Evolutionary conservation across 495 filamentous ascomycete genomes (phyloP).

Genomic region (Aspergillus kassunensis): DNA sequence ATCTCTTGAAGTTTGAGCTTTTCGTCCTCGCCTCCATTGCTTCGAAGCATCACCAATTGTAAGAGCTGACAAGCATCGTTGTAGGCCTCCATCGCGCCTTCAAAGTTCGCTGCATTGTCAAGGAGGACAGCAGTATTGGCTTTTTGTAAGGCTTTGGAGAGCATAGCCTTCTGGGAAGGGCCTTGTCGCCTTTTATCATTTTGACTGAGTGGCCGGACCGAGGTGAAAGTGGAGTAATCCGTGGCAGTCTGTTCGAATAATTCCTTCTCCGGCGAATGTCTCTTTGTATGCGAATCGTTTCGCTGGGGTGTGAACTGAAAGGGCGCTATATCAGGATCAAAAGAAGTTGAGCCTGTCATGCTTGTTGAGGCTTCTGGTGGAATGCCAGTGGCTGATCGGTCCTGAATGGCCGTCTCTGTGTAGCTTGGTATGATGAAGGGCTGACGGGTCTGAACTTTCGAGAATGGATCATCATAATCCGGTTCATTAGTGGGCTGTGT

Average conservation of each 20-base stretch:
- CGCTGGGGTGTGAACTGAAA: background rate
- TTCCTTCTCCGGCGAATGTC: background rate
- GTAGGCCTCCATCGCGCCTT: slow-evolving; percentile 89
- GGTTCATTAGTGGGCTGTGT: slow-evolving; percentile 12
- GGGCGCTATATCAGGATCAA: slow-evolving; percentile 1
- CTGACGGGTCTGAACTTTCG: slow-evolving; percentile 11
- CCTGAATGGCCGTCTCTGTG: background rate
- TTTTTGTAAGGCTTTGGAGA: slow-evolving; percentile 88
- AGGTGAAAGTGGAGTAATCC: background rate
- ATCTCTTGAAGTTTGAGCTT: slow-evolving; percentile 82
- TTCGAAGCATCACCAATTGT: slow-evolving; percentile 80
- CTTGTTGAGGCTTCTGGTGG: slow-evolving; percentile 2
- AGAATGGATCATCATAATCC: background rate
- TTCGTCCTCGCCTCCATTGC: slow-evolving; percentile 74
- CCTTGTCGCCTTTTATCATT: slow-evolving; percentile 36
- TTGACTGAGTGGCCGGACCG: background rate
- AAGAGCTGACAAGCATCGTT: slow-evolving; percentile 81
- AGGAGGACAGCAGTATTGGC: slow-evolving; percentile 92
- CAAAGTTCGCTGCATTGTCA: slow-evolving; percentile 91
- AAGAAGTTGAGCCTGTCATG: background rate
- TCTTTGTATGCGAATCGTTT: slow-evolving; percentile 14
- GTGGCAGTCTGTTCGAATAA: slow-evolving; percentile 1
- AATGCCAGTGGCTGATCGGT: background rate
- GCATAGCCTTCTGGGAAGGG: slow-evolving; percentile 81
- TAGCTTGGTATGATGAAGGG: background rate